Conservation (phyloP, 2,329 filamentous ascomycete genomes). For the Botrytis squamosa region DNA sequence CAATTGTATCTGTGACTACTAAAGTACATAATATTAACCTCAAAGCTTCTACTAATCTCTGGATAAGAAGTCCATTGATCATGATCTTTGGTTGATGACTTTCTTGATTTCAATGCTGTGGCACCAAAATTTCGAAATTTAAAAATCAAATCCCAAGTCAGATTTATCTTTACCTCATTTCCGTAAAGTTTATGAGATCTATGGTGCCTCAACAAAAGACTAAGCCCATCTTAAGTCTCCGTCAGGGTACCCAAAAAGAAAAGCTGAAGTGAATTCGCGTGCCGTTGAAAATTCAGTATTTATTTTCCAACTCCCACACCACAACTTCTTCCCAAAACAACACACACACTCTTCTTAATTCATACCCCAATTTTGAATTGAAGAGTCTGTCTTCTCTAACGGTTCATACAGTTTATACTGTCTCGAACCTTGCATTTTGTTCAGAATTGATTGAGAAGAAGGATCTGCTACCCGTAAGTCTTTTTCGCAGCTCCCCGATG, state of each 20-base stretch:
- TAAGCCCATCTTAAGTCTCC: accelerated
- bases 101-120: neutral
- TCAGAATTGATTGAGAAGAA: neutral
- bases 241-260: neutral
- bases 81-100: neutral
- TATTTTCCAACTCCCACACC: neutral
- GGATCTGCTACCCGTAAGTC: neutral
- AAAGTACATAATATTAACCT: no score
- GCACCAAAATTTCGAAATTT: neutral
- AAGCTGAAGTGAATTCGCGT: neutral
- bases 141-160: neutral
- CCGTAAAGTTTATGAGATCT: neutral
- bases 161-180: neutral
- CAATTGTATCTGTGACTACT: neutral
- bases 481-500: neutral
- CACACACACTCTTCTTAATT: neutral
- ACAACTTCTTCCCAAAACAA: neutral
- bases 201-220: neutral
- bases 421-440: neutral
- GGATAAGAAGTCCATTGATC: neutral
- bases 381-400: neutral
- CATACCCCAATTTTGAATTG: neutral
- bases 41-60: no score
- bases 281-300: neutral
- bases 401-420: neutral